Evolutionary conservation across 1,139 yeast species (phyloP), one percentile per base, ranked within the genome.

Genomic region (Yamadazyma trypodendri): DNA sequence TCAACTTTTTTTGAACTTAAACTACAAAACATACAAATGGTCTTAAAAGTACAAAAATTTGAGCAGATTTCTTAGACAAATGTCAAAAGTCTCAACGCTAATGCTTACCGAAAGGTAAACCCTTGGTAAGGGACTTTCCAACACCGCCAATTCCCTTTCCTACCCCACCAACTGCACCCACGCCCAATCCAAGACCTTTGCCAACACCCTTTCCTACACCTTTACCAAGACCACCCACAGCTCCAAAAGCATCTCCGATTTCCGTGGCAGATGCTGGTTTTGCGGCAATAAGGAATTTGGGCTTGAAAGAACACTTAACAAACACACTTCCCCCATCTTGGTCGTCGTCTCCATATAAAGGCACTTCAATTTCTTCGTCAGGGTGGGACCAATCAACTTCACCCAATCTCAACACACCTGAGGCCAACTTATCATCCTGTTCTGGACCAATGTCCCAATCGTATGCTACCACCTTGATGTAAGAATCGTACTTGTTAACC

Each of bases 371-470:
- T 12, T 78, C 81, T 12, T 57, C 58, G 10, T 71, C 64, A 11
- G 75, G 72, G 32, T 72, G 71, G 23, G 73, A 66, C 10, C 82
- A 77, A 49, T 82, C 81, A 30, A 92, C 68, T 10, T 80, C 78
- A 0, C 76, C 60, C 45, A 92, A 63, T 13, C 78, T 73, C 41
- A 89, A 57, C 20, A 55, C 52, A n/a, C 82, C 88, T 24, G 65
- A 65, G 40, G 97, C 96, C 41, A 92, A 70, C 43, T 74, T 69
- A 60, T 92, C 97, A 59, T 92, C 94, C 45, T 76, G 79, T 45
- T 81, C 87, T 21, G 85, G 80, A 45, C 96, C 96, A 48, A 90
- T 78, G 62, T 92, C 98, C 96, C 97, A 90, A 58, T 92, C 98
- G 52, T 60, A 73, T 23, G 86, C 79, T 39, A 72, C 76, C 35